phyloP scores from a whole-genome alignment of 2,329 filamentous ascomycete genomes.

The Anthostomella pinea region DNA sequence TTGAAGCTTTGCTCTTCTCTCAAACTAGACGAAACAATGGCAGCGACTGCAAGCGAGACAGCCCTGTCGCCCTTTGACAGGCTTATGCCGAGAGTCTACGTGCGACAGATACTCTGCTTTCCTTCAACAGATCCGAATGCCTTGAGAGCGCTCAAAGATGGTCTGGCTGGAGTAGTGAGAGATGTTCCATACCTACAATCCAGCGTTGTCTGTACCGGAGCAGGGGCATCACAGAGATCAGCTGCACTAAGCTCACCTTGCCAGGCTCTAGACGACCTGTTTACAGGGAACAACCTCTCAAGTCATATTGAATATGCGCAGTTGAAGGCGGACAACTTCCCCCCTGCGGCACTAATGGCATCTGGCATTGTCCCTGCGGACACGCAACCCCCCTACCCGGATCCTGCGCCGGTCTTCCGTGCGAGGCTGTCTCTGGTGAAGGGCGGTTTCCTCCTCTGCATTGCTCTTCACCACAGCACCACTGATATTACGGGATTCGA shows the following conservation, averaged over 20 bases:
- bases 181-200: conserved; percentile 27
- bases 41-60: not conserved
- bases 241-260: conserved; percentile 15
- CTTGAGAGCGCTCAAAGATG: conserved; percentile 11
- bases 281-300: conserved; percentile 22
- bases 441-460: conserved; percentile 24
- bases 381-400: conserved; percentile 16
- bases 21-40: too few relatives aligned
- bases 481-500: conserved; percentile 31
- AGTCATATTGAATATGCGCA: conserved; percentile 18
- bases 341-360: conserved; percentile 18
- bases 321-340: conserved; percentile 21
- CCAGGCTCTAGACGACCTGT: conserved; percentile 19
- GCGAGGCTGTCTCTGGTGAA: conserved; percentile 21
- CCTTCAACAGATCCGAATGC: conserved; percentile 14
- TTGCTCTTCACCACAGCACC: conserved; percentile 27
- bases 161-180: conserved; percentile 14
- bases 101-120: conserved; percentile 29
- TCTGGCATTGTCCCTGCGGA: conserved; percentile 18
- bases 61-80: conserved; percentile 26
- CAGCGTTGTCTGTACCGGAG: conserved; percentile 12
- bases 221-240: conserved; percentile 9
- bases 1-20: too few relatives aligned
- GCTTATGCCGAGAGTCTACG: conserved; percentile 28
- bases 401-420: conserved; percentile 24